A percentile compares a stretch with the other conserved stretches of the same genome.
phyloP scores from a whole-genome alignment of 441 rosid species.

The Adansonia rubrostipa region DNA sequence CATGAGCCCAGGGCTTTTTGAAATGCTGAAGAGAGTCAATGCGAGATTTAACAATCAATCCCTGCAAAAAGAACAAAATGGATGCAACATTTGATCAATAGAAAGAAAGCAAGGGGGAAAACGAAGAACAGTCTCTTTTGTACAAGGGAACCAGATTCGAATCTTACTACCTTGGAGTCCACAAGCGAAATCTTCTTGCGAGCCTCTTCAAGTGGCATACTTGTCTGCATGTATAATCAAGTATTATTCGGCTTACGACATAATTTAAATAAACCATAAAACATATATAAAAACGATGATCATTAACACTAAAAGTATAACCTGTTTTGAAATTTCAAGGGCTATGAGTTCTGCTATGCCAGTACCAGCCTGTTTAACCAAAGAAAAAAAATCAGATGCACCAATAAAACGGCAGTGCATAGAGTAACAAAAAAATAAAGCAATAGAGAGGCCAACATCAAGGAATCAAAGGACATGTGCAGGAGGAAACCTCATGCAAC shows the following conservation, averaged over 20 bases:
- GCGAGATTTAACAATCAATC: constrained; percentile 80
- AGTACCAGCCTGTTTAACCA: constrained; percentile 72
- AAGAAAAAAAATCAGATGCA: constrained; percentile 10
- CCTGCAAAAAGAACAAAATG: constrained; percentile 47
- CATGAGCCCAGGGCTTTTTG: constrained; percentile 94
- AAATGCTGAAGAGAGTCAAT: constrained; percentile 85
- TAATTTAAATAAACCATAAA: constrained; percentile 17
- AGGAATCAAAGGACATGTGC: not conserved
- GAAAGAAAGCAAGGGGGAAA: not conserved
- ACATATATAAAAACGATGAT: not conserved
- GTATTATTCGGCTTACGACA: not conserved
- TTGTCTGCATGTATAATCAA: constrained; percentile 49
- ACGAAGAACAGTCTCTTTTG: constrained; percentile 15
- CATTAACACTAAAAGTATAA: constrained; percentile 29
- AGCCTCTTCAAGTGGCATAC: constrained; percentile 69
- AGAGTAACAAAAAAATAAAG: not conserved
- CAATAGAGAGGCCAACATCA: not conserved
- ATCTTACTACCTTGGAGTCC: constrained; percentile 69
- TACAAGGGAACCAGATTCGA: constrained; percentile 1
- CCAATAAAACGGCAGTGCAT: not conserved
- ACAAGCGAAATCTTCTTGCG: constrained; percentile 85
- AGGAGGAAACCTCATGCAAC: not conserved
- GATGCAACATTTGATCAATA: constrained; percentile 1
- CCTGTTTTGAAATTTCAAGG: constrained; percentile 83
- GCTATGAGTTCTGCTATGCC: constrained; percentile 88